Evolutionary conservation across 805 yeast species (phyloP), one percentile per base, ranked within the genome.

Genomic region (Sungouiozyma ichnusensis): DNA sequence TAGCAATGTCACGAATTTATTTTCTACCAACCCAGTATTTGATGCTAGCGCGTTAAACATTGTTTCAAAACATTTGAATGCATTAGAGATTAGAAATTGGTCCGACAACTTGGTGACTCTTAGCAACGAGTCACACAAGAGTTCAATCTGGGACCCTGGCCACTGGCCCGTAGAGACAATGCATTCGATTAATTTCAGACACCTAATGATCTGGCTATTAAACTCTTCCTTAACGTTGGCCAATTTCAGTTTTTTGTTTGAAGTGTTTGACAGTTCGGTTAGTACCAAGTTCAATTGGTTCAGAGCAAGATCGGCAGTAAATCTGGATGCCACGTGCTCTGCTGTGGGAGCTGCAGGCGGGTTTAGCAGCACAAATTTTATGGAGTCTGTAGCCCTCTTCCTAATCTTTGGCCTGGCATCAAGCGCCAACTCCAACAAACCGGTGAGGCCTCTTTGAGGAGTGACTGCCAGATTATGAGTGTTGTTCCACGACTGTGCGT

Each of bases 331-430:
- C 33, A 85, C 81, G 58, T 90, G 97, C 34, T 76, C 81, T 4
- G 79, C 72, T 13, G 79, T 71, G 7, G 94, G 90, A 9, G 87
- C 83, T 0, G 82, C 71, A 9, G 95, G 94, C 8, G 79, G 77
- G 47, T 73, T 73, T 2, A 65, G 49, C 46, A 92, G 66, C 24
- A 92, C 67, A 3, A 68, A 72, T 38, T 71, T 65, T n/a, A 92
- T 72, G 2, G 97, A 84, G 44, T 92, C 98, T 54, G 80, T 82
- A 1, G 97, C 95, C 68, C 97, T 81, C 73, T 83, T 85, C 61
- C 98, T 77, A 11, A 92, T 94, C 55, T 92, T 92, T 32, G 98
- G 98, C 58, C 97, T 76, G 37, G 83, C 81, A 62, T 92, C 97
- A 35, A 85, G 65, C 0, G 90, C 76, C 47, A 86, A 70, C 58